Evolutionary conservation across 164 flowering plant species (phyloP), one percentile per base, ranked within the genome.

Genomic region (Euptelea pleiosperma): DNA sequence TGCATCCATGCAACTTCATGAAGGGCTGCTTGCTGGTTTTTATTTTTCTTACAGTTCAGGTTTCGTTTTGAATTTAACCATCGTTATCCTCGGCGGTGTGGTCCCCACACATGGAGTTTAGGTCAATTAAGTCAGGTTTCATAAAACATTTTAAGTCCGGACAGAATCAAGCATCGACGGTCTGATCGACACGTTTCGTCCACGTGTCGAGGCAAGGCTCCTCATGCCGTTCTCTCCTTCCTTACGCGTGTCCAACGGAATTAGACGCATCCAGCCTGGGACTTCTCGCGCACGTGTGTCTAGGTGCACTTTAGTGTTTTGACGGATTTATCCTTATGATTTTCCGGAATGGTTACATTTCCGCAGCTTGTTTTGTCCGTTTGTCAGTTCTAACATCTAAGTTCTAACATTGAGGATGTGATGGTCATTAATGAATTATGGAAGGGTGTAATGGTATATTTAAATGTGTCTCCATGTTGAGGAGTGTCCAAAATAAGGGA

Each of bases 181-280:
- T 22, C 40, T 31, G 52, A 16, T 31, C 15, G 55, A 52, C 55
- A 52, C 39, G 55, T 52, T 18, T 52, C 22, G 0, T 39, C 3
- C 55, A 36, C 55, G 55, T 52, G 55, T 52, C 41, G 25, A 1
- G 4, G 1, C 4, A 14, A 19, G 0, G 34, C 24, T 29, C 52
- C 6, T 15, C 18, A 8, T 48, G 8, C 11, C 2, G 26, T 5
- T 19, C 31, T 48, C 3, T 6, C 15, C 26, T 12, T 6, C 29
- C 15, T 11, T 39, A 50, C 68, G 45, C 68, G 68, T 65, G 31
- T 51, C 39, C 1, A 16, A 7, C 7, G 2, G 18, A 25, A 48
- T 25, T 22, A 6, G 49, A 6, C 7, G 7, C 15, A 45, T 10
- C 15, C 15, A 45, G 0, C n/a, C 6, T 14, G 15, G 35, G 53